Evolutionary conservation across 2,329 filamentous ascomycete genomes (phyloP).

Genomic region (Aspergillus brunneoviolaceus): DNA sequence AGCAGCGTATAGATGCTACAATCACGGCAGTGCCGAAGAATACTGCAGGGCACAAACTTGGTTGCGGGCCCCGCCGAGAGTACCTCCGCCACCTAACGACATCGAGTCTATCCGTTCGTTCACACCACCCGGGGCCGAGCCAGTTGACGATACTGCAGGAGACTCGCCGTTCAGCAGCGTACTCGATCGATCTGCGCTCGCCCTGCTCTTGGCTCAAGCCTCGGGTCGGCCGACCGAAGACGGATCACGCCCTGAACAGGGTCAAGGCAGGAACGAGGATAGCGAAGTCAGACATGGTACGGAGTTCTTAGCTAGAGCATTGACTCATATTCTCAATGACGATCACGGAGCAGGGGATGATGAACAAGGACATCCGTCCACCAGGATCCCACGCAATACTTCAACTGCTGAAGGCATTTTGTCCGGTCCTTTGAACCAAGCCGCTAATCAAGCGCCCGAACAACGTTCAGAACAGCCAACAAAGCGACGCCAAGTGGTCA

Average conservation of each 20-base stretch:
- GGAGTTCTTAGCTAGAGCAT: constrained; percentile 42
- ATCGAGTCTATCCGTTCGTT: constrained; percentile 34
- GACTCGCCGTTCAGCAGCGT: constrained; percentile 30
- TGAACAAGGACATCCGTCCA: constrained; percentile 25
- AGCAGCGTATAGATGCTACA: constrained; percentile 79
- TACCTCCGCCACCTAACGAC: constrained; percentile 67
- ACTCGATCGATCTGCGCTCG: constrained; percentile 32
- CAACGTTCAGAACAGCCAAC: constrained; percentile 25
- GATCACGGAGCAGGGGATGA: constrained; percentile 27
- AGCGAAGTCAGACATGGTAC: constrained; percentile 34
- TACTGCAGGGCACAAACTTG: constrained; percentile 69
- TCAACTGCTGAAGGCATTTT: constrained; percentile 14
- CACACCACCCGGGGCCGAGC: constrained; percentile 29
- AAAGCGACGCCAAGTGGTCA: constrained; percentile 42
- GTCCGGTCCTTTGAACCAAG: constrained; percentile 24
- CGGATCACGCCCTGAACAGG: constrained; percentile 22
- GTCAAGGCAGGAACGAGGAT: constrained; percentile 27
- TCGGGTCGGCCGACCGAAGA: constrained; percentile 27
- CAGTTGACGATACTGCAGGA: constrained; percentile 29
- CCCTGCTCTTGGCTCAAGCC: constrained; percentile 37
- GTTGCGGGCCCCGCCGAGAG: constrained; percentile 59
- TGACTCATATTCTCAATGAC: constrained; percentile 43
- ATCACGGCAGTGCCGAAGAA: constrained; percentile 63
- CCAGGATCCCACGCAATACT: constrained; percentile 19
- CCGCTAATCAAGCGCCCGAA: constrained; percentile 20